Conservation (phyloP, 177 flowering plant species). For the Vitis hybrid region DNA sequence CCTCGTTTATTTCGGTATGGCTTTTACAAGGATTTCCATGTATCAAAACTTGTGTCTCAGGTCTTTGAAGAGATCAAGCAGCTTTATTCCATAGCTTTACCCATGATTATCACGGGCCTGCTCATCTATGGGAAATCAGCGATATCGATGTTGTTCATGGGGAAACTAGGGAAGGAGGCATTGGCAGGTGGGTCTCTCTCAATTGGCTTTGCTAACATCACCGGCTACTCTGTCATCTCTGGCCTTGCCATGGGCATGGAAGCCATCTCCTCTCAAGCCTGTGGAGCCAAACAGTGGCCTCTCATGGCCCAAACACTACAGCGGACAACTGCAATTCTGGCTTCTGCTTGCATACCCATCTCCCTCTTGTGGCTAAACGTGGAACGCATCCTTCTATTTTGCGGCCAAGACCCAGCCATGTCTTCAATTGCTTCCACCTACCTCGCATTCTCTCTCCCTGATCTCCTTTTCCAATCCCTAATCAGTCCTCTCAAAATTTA, state of each 20-base stretch:
- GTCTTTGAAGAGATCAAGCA: slow-evolving; percentile 48
- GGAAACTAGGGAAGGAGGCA: slow-evolving; percentile 45
- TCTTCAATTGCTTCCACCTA: slow-evolving; percentile 42
- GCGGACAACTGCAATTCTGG: slow-evolving; percentile 40
- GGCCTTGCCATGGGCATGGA: slow-evolving; percentile 74
- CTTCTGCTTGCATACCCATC: slow-evolving; percentile 45
- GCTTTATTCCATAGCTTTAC: slow-evolving; percentile 46
- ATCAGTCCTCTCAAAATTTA: slow-evolving; percentile 50
- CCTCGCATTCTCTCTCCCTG: slow-evolving; percentile 47
- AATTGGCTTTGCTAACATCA: slow-evolving; percentile 59
- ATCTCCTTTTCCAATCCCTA: slow-evolving; percentile 47
- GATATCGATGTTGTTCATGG: slow-evolving; percentile 56
- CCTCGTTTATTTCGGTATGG: too few relatives aligned
- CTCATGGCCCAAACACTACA: slow-evolving; percentile 49
- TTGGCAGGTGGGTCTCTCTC: slow-evolving; percentile 67
- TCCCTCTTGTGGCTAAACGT: slow-evolving; percentile 51
- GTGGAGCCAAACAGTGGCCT: slow-evolving; percentile 46
- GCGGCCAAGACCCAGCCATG: slow-evolving; percentile 44
- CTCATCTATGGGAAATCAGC: slow-evolving; percentile 47
- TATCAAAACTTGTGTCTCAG: slow-evolving; percentile 18
- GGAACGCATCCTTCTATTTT: slow-evolving; percentile 35
- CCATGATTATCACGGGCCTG: slow-evolving; percentile 49
- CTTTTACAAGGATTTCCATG: too few relatives aligned
- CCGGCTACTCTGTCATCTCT: slow-evolving; percentile 64
- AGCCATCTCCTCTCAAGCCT: slow-evolving; percentile 58